Conservation (phyloP, 2,329 filamentous ascomycete genomes). For the Pleomassaria siparia region DNA sequence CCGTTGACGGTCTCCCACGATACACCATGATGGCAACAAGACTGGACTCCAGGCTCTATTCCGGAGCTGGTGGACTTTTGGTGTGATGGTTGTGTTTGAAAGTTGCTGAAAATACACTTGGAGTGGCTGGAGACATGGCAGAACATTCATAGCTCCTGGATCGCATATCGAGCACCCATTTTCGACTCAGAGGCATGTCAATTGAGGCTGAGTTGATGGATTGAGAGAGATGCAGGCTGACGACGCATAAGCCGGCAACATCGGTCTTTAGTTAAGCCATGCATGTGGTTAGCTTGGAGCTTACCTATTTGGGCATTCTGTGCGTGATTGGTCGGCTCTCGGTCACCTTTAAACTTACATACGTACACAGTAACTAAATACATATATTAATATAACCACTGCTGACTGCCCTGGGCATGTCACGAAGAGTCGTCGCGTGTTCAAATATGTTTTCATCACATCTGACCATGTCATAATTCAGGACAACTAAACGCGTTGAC, state of each 20-base stretch:
- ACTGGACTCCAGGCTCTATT: background rate
- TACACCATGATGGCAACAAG: constrained; percentile 29
- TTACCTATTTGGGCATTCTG: constrained; percentile 11
- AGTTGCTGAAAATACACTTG: background rate
- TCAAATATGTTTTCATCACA: too few species aligned
- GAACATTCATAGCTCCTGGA: background rate
- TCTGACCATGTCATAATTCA: too few species aligned
- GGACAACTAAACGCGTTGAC: too few species aligned
- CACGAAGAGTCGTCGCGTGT: too few species aligned
- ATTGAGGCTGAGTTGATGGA: constrained; percentile 3
- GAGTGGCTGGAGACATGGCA: background rate
- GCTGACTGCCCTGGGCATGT: too few species aligned
- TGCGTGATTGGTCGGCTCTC: constrained; percentile 12
- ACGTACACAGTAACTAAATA: background rate
- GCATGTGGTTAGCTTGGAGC: background rate
- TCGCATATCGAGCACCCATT: background rate
- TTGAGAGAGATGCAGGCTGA: constrained; percentile 5
- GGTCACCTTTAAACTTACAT: too few species aligned
- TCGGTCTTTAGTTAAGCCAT: background rate
- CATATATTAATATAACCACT: too few species aligned
- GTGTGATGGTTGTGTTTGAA: too few species aligned
- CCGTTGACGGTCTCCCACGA: constrained; percentile 35
- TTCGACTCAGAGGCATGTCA: background rate
- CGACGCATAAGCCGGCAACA: too few species aligned
- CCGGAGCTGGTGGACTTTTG: too few species aligned